Percentiles rank a stretch among this genome's conserved stretches.
These are phyloP conservation scores for Calonectria henricotiae DNA, from an alignment of 2,329 filamentous ascomycete species.

Conservation along the genomic window DNA sequence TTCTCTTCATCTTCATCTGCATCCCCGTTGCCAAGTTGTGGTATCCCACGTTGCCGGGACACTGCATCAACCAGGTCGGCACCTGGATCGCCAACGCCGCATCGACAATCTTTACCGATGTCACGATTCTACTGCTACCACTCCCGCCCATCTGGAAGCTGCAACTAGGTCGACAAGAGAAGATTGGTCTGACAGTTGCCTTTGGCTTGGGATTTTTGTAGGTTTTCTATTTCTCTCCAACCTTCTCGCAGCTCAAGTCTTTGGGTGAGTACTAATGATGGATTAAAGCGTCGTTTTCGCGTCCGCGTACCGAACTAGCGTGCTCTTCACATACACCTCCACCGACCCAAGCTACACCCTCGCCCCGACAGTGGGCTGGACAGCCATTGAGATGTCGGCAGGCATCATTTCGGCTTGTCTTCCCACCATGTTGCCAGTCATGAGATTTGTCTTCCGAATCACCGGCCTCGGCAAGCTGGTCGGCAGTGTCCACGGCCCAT, in stretches of 20 bases:
- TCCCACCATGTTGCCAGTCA: constrained; percentile 67
- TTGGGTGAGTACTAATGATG: constrained; percentile 14
- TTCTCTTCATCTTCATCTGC: constrained; percentile 70
- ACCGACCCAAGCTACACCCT: constrained; percentile 65
- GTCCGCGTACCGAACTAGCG: constrained; percentile 65
- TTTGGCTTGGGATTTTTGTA: constrained; percentile 65
- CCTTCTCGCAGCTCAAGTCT: no score
- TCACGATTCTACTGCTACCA: constrained; percentile 64
- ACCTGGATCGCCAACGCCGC: constrained; percentile 68
- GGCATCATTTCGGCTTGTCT: constrained; percentile 71
- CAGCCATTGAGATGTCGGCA: constrained; percentile 65
- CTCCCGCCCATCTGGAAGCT: constrained; percentile 65
- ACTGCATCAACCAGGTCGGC: constrained; percentile 67
- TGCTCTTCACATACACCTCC: constrained; percentile 63
- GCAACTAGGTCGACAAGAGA: constrained; percentile 61
- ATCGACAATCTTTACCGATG: constrained; percentile 65
- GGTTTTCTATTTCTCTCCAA: constrained; percentile 41
- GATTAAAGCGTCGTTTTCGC: constrained; percentile 63
- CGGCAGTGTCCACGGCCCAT: constrained; percentile 39
- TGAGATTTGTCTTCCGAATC: constrained; percentile 60
- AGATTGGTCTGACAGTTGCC: constrained; percentile 63
- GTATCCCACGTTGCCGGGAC: constrained; percentile 63
- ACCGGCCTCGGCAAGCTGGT: constrained; percentile 55
- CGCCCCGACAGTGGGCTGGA: constrained; percentile 65
- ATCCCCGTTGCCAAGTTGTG: constrained; percentile 67